Base-by-base conservation (phyloP, 1,284 basidiomycete genomes). In the Sanghuangporus weigelae region DNA sequence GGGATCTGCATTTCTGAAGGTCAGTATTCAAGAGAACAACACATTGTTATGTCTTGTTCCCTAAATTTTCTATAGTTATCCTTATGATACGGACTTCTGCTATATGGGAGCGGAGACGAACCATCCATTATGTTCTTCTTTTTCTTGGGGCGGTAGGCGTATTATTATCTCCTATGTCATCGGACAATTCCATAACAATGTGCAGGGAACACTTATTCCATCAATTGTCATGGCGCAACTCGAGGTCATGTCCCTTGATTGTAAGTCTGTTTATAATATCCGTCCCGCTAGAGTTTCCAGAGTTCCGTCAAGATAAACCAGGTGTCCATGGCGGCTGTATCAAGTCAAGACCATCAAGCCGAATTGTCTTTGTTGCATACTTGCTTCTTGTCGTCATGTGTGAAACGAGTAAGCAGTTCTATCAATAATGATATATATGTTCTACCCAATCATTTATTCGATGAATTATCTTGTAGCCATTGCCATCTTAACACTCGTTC, bases 281-380 rank as follows among this genome's bases (percentile, higher is more conserved):
- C 35, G 38, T 44, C 16, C 21, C 12, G n/a, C 11, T 8, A 21
- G 3, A 50, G 48, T 7, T 50, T 50, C 10, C 10, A 50, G 11
- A 6, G 10, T 26, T 19, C 21, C 48, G 11, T 10, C 10, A 10
- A 50, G 48, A n/a, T 21, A 50, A n/a, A 19, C 3, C 48, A 2
- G 48, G 21, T 40, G 12, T n/a, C 21, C 26, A 38, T 44, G 14
- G 59, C 19, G 23, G 59, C n/a, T 64, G 63, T 44, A 19, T 35
- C 21, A 64, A 64, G 26, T 53, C 63, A 16, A 48, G 57, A n/a
- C n/a, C 16, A 11, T 50, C 77, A 0, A 73, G 73, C 60, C 68
- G 71, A 14, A 71, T 79, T 36, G 75, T 79, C 35, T 73, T 78
- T 42, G 65, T 76, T n/a, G 74, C 75, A 1, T 81, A 78, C 62